Conservation (phyloP, 1,139 yeast genomes). For the Lodderomyces margitis region DNA sequence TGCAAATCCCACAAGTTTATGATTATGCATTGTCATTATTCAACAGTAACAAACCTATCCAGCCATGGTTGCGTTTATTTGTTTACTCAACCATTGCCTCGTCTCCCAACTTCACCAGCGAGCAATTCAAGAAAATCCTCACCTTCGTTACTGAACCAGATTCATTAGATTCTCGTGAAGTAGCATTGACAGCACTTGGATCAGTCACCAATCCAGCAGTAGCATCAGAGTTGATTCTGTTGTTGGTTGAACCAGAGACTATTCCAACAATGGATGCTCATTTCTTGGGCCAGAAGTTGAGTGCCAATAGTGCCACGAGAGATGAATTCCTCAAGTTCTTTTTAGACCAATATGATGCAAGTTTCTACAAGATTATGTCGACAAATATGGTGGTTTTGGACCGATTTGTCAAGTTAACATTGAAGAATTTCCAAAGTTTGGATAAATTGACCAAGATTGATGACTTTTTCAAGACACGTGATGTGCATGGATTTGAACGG, state of each 20-base stretch:
- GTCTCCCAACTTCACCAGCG: slow-evolving; percentile 35
- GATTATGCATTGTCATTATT: slow-evolving; percentile 45
- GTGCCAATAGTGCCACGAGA: slow-evolving; percentile 33
- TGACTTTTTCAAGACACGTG: slow-evolving; percentile 52
- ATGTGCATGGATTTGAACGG: slow-evolving; percentile 61
- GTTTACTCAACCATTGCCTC: slow-evolving; percentile 53
- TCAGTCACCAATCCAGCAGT: slow-evolving; percentile 39
- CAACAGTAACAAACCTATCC: slow-evolving; percentile 28
- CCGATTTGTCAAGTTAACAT: slow-evolving; percentile 55
- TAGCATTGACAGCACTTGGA: slow-evolving; percentile 63
- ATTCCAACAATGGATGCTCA: slow-evolving; percentile 75
- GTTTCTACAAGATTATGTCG: slow-evolving; percentile 46
- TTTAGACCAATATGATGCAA: slow-evolving; percentile 49
- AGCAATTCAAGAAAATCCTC: slow-evolving; percentile 47
- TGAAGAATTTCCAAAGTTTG: slow-evolving; percentile 45
- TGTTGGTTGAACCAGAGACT: slow-evolving; percentile 38
- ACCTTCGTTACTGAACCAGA: slow-evolving; percentile 54
- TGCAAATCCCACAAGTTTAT: slow-evolving; percentile 49
- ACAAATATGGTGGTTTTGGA: slow-evolving; percentile 63
- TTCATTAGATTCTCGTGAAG: slow-evolving; percentile 66
- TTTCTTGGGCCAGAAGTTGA: slow-evolving; percentile 54
- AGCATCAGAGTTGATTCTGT: slow-evolving; percentile 35
- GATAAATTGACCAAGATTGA: slow-evolving; percentile 38
- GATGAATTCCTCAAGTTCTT: slow-evolving; percentile 55
- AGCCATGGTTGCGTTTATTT: slow-evolving; percentile 54